Percentiles rank a stretch among this genome's conserved stretches.
Conservation (phyloP, 2,329 filamentous ascomycete species). For the Calonectria naviculata region DNA sequence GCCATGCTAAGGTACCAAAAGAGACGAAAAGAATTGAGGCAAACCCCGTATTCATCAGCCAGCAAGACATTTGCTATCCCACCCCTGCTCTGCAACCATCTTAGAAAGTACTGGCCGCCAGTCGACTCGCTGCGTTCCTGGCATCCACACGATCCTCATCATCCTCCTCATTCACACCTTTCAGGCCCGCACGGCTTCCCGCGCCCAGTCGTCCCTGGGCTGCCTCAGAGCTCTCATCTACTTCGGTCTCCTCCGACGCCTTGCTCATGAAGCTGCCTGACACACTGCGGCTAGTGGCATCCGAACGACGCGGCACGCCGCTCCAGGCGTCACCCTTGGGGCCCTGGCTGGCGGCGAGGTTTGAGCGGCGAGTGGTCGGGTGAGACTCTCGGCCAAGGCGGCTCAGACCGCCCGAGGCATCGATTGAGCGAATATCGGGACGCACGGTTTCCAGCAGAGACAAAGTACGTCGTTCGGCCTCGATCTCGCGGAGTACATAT, state of each 20-base stretch:
- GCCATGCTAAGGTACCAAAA: slow-evolving; percentile 35
- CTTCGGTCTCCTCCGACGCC: slow-evolving; percentile 70
- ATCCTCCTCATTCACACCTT: slow-evolving; percentile 79
- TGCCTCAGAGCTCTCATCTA: slow-evolving; percentile 53
- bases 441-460: slow-evolving; percentile 94
- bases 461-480: slow-evolving; percentile 91
- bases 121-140: slow-evolving; percentile 90
- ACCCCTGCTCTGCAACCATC: slow-evolving; percentile 34
- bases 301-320: slow-evolving; percentile 85
- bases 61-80: slow-evolving; percentile 22
- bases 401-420: slow-evolving; percentile 88
- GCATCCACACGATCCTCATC: slow-evolving; percentile 96
- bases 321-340: slow-evolving; percentile 99
- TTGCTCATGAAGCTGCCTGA: slow-evolving; percentile 78
- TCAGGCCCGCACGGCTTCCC: slow-evolving; percentile 59
- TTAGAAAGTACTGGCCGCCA: slow-evolving; percentile 94
- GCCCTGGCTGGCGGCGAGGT: slow-evolving; percentile 88
- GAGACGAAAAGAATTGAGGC: slow-evolving; percentile 30
- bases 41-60: slow-evolving; percentile 29
- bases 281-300: slow-evolving; percentile 81
- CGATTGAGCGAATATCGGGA: slow-evolving; percentile 92
- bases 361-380: slow-evolving; percentile 78
- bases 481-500: slow-evolving; percentile 94
- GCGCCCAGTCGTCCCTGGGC: slow-evolving; percentile 51
- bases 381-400: slow-evolving; percentile 90